Percentiles rank a stretch among this genome's conserved stretches.
These are phyloP conservation scores for Lagenaria siceraria DNA, from an alignment of 306 rosid genomes.

Conservation along the genomic window DNA sequence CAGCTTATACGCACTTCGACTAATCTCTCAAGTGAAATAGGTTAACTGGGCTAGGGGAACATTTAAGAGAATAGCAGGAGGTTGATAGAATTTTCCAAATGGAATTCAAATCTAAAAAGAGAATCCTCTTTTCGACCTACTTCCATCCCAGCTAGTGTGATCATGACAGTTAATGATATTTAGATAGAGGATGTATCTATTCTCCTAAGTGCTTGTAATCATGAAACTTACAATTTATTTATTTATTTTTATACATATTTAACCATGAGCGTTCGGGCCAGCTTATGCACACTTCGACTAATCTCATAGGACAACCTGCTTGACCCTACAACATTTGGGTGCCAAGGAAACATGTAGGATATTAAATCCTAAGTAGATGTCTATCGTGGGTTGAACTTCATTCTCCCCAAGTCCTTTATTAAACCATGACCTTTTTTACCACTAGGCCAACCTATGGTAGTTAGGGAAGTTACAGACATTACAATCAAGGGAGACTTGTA, in stretches of 20 bases:
- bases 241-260: too few species aligned
- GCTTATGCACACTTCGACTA: too few species aligned
- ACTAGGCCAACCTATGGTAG: too few species aligned
- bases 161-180: neutral
- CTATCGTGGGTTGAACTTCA: too few species aligned
- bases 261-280: too few species aligned
- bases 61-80: neutral
- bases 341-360: too few species aligned
- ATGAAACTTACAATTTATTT: neutral
- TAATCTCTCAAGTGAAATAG: neutral
- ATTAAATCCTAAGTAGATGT: too few species aligned
- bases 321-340: too few species aligned
- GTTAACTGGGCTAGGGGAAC: neutral
- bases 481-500: neutral
- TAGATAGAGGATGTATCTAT: neutral
- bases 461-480: neutral
- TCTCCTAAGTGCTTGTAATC: neutral
- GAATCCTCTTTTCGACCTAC: neutral
- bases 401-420: too few species aligned
- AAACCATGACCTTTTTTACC: too few species aligned
- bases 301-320: too few species aligned
- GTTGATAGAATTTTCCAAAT: neutral
- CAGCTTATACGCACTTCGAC: too few species aligned
- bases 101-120: neutral
- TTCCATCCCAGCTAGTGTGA: neutral